Evolutionary conservation across 768 basidiomycete genomes (phyloP).

Genomic region (Suillus brevipes): DNA sequence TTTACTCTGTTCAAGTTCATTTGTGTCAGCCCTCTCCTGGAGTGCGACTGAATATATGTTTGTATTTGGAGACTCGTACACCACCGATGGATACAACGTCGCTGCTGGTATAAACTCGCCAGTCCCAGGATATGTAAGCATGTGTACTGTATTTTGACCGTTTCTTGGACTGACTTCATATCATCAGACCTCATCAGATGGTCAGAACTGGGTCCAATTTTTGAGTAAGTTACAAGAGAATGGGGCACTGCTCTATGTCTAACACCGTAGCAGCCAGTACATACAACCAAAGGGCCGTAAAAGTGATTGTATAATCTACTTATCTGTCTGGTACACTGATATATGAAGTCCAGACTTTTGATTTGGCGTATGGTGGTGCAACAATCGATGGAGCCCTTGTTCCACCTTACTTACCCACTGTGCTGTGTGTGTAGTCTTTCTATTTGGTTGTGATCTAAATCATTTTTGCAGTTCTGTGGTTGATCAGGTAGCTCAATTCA

Average conservation of each 20-base stretch:
- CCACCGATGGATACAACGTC: constrained; percentile 58
- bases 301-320: constrained; percentile 32
- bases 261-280: constrained; percentile 38
- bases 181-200: constrained; percentile 55
- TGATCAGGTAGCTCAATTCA: constrained; percentile 64
- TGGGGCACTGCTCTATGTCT: background rate
- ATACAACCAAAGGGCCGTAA: constrained; percentile 56
- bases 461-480: constrained; percentile 25
- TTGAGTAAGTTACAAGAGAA: constrained; percentile 38
- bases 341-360: constrained; percentile 47
- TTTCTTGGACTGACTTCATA: constrained; percentile 10
- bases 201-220: constrained; percentile 61
- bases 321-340: background rate
- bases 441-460: background rate
- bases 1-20: constrained; percentile 11
- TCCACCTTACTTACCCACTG: constrained; percentile 48
- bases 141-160: background rate
- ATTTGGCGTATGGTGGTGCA: constrained; percentile 68
- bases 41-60: constrained; percentile 54
- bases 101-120: constrained; percentile 54
- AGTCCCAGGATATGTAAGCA: constrained; percentile 50
- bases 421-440: constrained; percentile 43
- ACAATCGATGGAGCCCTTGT: constrained; percentile 63
- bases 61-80: constrained; percentile 66
- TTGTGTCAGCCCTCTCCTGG: constrained; percentile 42